Conservation (phyloP, 139 green algal species). For the Chlamydomonas applanata region DNA sequence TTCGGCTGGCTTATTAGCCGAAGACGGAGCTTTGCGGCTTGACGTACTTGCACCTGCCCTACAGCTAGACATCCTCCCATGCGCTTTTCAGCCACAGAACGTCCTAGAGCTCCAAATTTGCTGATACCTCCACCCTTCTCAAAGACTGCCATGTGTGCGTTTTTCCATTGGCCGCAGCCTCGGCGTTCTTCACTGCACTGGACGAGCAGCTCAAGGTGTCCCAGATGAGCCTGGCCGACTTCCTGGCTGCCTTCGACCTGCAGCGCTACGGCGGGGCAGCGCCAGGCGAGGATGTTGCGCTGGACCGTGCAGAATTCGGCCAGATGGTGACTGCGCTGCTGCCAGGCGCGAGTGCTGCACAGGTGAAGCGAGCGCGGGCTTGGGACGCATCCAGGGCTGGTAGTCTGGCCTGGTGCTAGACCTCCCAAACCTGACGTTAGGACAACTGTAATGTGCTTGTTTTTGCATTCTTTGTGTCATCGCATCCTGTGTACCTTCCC, state of each 20-base stretch:
- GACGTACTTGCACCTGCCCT: not conserved
- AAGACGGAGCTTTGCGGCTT: not conserved
- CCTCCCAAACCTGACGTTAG: too few relatives aligned
- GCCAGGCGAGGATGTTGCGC: not conserved
- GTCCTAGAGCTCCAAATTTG: too few relatives aligned
- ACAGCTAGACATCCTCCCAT: too few relatives aligned
- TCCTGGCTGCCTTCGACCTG: conserved; percentile 28
- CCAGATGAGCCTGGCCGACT: conserved; percentile 23
- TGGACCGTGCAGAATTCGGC: conserved; percentile 30
- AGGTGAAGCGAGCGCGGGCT: not conserved
- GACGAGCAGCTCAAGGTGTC: conserved; percentile 33
- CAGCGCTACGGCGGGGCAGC: not conserved
- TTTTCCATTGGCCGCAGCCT: conserved; percentile 3
- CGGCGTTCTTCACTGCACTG: conserved; percentile 36
- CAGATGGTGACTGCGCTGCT: conserved; percentile 16
- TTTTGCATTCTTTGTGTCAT: too few relatives aligned
- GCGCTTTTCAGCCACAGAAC: too few relatives aligned
- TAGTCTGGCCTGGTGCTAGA: too few relatives aligned
- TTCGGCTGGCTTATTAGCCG: too few relatives aligned
- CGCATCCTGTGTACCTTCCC: too few relatives aligned
- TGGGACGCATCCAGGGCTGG: too few relatives aligned
- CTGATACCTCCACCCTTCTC: too few relatives aligned
- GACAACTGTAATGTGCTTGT: too few relatives aligned
- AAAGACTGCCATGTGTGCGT: not conserved
- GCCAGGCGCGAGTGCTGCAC: not conserved